Evolutionary conservation across 164 flowering plant species (phyloP), one percentile per base, ranked within the genome.

Genomic region (Aristolochia californica): DNA sequence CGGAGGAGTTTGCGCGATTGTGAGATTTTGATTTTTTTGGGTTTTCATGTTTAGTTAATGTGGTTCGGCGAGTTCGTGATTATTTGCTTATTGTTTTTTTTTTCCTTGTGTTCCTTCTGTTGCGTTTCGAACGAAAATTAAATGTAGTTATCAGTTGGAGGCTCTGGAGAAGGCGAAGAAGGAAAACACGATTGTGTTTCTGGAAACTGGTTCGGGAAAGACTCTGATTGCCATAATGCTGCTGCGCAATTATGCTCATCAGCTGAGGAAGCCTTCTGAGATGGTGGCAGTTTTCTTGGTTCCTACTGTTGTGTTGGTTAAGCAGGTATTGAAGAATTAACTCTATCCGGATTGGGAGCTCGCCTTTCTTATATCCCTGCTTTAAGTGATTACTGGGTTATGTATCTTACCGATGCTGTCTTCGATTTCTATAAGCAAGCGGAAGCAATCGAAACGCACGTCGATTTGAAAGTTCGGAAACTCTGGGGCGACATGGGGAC

Each of bases 201-300:
- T 88, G 55, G 98, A 88, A 67, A 88, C 95, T n/a, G 98, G 98
- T 4, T 78, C 96, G 18, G 98, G 98, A 28, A 91, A 88, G 77
- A 91, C 98, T 18, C 66, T 91, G 56, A 88, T 91, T 18, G 87
- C 96, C 5, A 75, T 88, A 51, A 91, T 91, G 96, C 83, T 91
- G 58, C 69, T 91, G 21, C 82, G 93, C 8, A 62, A 65, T 48
- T 84, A 80, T 53, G 88, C 95, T 3, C 54, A 83, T 57, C 72
- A 61, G 27, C 63, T 91, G 4, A 63, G 90, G 25, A 88, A 84
- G 70, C 98, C 95, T 2, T 80, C 86, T 0, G 69, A 62, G 2
- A 67, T 15, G 45, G 51, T 81, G 53, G 83, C 91, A 0, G 80
- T 86, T 47, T 84, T 88, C 71, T 59, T 86, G 61, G 95, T 88